A percentile compares a stretch with the other conserved stretches of the same genome.
phyloP scores from a whole-genome alignment of 169 alveolate species.

The Plasmodium relictum region DNA sequence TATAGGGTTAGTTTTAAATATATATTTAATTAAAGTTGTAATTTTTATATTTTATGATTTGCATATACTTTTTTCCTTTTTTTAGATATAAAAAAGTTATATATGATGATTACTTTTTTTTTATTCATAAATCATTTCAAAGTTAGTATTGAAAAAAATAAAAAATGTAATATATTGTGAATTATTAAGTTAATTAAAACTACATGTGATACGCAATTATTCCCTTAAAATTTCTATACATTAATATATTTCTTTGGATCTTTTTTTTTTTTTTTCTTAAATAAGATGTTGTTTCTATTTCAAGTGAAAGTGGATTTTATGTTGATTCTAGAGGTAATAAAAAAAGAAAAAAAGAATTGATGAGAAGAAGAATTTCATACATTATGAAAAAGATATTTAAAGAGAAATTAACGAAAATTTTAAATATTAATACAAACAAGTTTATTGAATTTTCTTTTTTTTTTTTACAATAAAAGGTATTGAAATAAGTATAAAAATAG shows the following conservation, averaged over 20 bases:
- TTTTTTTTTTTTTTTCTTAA: conserved; percentile 7
- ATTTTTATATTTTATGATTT: neutral
- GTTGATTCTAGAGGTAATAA: conserved; percentile 37
- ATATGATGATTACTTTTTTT: conserved; percentile 53
- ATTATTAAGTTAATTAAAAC: no score
- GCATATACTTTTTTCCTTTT: neutral
- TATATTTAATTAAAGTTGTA: neutral
- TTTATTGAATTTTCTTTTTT: conserved; percentile 21
- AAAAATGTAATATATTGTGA: no score
- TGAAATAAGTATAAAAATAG: conserved; percentile 49
- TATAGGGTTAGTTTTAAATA: conserved; percentile 53
- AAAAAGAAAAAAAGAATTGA: neutral
- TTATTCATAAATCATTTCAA: conserved; percentile 70
- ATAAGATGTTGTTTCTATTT: conserved; percentile 24
- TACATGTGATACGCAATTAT: no score
- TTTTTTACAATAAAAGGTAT: conserved; percentile 15
- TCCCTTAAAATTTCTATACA: neutral
- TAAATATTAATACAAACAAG: neutral
- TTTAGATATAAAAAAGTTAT: conserved; percentile 38
- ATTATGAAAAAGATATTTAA: neutral
- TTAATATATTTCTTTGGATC: neutral
- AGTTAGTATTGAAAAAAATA: conserved; percentile 31
- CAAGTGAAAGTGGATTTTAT: conserved; percentile 38
- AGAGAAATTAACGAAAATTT: neutral
- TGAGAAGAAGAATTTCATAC: neutral